phyloP scores from a whole-genome alignment of 371 early-diverging fungal genomes.

The Rhizopus delemar region DNA sequence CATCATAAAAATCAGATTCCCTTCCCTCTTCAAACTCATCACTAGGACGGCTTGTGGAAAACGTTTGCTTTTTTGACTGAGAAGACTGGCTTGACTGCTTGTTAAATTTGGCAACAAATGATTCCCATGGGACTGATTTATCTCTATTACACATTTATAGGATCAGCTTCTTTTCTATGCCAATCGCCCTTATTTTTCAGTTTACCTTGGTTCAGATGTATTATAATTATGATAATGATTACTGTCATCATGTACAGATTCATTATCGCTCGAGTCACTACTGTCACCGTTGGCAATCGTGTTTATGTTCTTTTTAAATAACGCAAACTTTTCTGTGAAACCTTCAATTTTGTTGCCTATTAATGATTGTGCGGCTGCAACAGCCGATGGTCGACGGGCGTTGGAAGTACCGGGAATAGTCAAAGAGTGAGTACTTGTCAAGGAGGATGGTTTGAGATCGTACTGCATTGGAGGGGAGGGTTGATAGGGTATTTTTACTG shows the following conservation, averaged over 20 bases:
- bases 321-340: conserved; percentile 46
- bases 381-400: conserved; percentile 26
- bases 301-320: conserved; percentile 47
- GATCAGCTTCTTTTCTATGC: conserved; percentile 2
- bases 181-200: background rate
- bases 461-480: conserved; percentile 11
- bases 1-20: conserved; percentile 14
- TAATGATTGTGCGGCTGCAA: conserved; percentile 34
- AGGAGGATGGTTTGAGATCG: background rate
- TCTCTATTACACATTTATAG: background rate
- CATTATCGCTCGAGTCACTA: conserved; percentile 23
- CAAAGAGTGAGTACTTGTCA: background rate
- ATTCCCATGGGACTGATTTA: conserved; percentile 5
- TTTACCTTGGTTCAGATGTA: background rate
- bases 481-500: conserved; percentile 11
- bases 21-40: background rate
- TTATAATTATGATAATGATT: conserved; percentile 8
- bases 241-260: conserved; percentile 1
- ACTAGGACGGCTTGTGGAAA: conserved; percentile 26
- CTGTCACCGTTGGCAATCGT: conserved; percentile 37
- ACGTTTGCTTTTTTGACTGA: background rate
- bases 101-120: conserved; percentile 7
- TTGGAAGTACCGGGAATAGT: background rate
- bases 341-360: conserved; percentile 47
- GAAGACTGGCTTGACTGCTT: background rate